Evolutionary conservation across 345 rosid genomes (phyloP).

Genomic region (Gossypium bickii): DNA sequence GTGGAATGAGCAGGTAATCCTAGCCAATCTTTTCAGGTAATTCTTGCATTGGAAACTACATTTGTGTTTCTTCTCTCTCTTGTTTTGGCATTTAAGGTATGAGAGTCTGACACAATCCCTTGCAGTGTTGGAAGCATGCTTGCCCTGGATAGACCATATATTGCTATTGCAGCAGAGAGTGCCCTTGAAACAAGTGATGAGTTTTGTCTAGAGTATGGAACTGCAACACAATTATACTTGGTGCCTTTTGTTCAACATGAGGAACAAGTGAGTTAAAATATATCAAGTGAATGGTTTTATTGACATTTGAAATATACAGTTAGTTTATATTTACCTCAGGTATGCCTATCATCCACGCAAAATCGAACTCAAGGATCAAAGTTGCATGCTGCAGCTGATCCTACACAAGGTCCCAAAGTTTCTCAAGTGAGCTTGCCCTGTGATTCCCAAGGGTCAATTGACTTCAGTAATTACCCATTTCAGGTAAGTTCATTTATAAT

Average conservation of each 20-base stretch:
- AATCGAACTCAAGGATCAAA: constrained; percentile 61
- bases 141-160: constrained; percentile 83
- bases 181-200: constrained; percentile 48
- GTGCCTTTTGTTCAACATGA: constrained; percentile 76
- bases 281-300: neutral
- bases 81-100: neutral
- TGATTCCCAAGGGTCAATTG: constrained; percentile 77
- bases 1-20: constrained; percentile 85
- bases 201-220: constrained; percentile 88
- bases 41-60: constrained; percentile 21
- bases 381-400: constrained; percentile 45
- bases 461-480: constrained; percentile 81
- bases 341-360: constrained; percentile 61
- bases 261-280: constrained; percentile 52
- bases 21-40: constrained; percentile 87
- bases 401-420: constrained; percentile 49
- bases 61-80: neutral
- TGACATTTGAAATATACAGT: constrained; percentile 16
- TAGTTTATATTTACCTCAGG: constrained; percentile 43
- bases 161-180: constrained; percentile 54
- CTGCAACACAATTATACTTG: constrained; percentile 80
- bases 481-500: constrained; percentile 44
- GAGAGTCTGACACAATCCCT: constrained; percentile 3
- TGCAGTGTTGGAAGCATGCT: constrained; percentile 83
- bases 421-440: constrained; percentile 88